Base-by-base conservation (phyloP, 2,329 filamentous ascomycete genomes). In the Zarea fungicola region DNA sequence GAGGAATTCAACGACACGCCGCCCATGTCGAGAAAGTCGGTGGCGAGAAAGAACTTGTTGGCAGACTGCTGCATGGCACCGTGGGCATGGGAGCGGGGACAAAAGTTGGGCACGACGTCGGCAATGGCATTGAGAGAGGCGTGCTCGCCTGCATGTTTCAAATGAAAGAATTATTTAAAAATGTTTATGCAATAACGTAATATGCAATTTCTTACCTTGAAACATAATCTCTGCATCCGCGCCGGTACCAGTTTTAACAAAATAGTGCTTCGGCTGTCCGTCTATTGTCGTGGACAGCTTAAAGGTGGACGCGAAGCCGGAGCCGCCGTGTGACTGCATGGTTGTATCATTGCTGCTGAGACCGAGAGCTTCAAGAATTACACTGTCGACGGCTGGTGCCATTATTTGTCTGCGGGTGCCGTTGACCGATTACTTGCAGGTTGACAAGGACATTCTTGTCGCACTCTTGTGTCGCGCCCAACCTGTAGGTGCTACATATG, bases 61-160 rank as follows among this genome's bases (percentile, higher is more conserved):
- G 83, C 70, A 16, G 35, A 29, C 46, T 78, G 80, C 2, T 66
- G 71, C 23, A 78, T 71, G 2, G 74, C 60, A 1, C 91, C 91
- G 62, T 88, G 81, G 28, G 86, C 88, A 62, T 89, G 76, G 0
- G 87, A 85, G 40, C 75, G 74, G 0, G 91, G 90, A 60, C 87
- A 92, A 46, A 96, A 78, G 26, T 77, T 77, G 1, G 89, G 86
- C 0, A 93, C 85, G 13, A 74, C 73, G 39, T 72, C 61, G 62
- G 89, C 78, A 56, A 97, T 87, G 47, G 89, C 87, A 61, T 90
- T 91, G 48, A 96, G 80, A 3, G 89, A 95, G 42, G 80, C 79
- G 62, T 89, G 85, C 67, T 96, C 92, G 52, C 91, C 88, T 80
- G 59, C 2, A 11, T 56, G 54, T 67, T 64, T 23, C 29, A 14